Evolutionary conservation across 23 red algal species (phyloP), one percentile per base, ranked within the genome.

Genomic region (Pyropia haitanensis): DNA sequence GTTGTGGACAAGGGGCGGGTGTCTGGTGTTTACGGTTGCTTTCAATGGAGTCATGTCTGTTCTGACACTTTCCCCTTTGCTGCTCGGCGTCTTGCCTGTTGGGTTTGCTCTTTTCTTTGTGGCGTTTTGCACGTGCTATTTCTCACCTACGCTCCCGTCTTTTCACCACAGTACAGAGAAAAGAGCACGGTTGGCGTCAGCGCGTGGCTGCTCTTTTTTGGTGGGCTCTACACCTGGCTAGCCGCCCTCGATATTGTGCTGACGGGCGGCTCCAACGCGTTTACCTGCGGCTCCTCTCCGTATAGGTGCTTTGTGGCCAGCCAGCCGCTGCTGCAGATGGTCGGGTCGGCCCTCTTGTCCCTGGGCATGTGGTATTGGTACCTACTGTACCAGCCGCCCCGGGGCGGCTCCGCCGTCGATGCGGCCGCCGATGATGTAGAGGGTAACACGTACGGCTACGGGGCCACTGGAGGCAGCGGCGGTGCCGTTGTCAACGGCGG

Each of bases 331-430:
- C 48, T 91, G 24, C 88, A 91, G 59, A 75, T 83, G 78, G 28
- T 68, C 63, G 77, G 77, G 14, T 70, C 77, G 44, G 75, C 71
- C 29, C 49, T 63, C 5, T 56, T 91, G 21, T 72, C 70, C 19
- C 39, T 60, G 19, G 56, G 49, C 20, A 69, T 91, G 65, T 91
- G 88, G 88, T 91, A 79, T 30, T 91, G 88, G 88, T 91, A 77
- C 65, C 67, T 91, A 5, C 67, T 64, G 20, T 91, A 78, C 46
- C 53, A 76, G 30, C 10, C 19, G 55, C 68, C 53, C 3, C 6
- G 29, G 28, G 27, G 53, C n/a, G 68, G 12, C 49, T 26, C 24
- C 18, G 18, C 7, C n/a, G 19, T 15, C 23, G 12, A 72, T 16
- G 22, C 14, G 16, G 33, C 30, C 61, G 39, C 32, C 24, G 68